Conservation (phyloP, 106 monocot species). For the Phalaenopsis equestris region DNA sequence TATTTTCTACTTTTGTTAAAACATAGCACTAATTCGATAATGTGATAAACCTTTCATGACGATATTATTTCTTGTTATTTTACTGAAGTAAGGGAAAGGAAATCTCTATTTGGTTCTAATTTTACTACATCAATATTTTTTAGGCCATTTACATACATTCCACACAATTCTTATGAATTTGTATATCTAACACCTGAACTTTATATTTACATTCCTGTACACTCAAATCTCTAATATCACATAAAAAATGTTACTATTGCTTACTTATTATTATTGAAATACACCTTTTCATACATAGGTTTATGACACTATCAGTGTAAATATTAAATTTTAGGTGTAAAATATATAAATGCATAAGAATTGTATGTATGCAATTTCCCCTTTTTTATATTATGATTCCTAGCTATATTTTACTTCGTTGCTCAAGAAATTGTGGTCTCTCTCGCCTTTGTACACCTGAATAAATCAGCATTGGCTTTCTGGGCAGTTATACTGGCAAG, state of each 20-base stretch:
- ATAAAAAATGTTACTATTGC: no score
- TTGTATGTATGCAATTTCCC: no score
- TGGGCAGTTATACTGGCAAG: background rate
- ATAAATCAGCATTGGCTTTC: background rate
- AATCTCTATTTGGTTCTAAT: background rate
- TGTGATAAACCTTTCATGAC: background rate
- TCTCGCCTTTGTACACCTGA: background rate
- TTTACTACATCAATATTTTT: background rate
- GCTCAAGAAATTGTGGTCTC: background rate
- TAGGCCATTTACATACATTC: no score
- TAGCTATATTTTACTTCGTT: background rate
- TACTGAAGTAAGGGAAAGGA: background rate
- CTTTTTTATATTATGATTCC: background rate
- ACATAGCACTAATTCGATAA: background rate
- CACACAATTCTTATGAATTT: no score
- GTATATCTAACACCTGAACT: no score
- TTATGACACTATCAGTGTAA: no score
- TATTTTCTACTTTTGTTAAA: background rate
- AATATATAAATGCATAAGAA: no score
- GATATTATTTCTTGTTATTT: background rate
- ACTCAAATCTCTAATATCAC: no score
- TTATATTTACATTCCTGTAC: no score
- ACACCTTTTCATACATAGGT: no score
- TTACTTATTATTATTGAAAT: no score
- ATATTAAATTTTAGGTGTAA: no score